Evolutionary conservation across 129 eudicot species (phyloP).

Genomic region (Lonicera japonica): DNA sequence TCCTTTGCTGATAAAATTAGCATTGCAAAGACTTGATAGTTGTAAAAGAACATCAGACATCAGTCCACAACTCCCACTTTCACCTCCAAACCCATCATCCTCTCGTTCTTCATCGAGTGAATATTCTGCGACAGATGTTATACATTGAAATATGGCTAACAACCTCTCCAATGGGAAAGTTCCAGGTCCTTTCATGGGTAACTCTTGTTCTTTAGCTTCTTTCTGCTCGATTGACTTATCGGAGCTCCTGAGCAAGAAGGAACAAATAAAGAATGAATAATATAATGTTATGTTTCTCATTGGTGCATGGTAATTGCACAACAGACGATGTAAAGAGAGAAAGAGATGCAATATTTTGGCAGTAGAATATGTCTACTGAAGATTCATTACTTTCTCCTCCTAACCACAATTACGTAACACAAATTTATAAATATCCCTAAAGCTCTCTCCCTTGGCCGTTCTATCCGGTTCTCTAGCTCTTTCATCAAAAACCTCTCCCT

Average conservation of each 20-base stretch:
- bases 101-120: slow-evolving; percentile 43
- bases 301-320: not conserved
- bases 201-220: slow-evolving; percentile 66
- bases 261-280: slow-evolving; percentile 1
- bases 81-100: slow-evolving; percentile 26
- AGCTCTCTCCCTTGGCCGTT: too few species aligned
- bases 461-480: too few species aligned
- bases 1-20: slow-evolving; percentile 85
- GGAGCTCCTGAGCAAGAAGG: slow-evolving; percentile 43
- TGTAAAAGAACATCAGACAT: slow-evolving; percentile 79
- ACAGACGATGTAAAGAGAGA: not conserved
- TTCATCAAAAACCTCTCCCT: too few species aligned
- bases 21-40: slow-evolving; percentile 88
- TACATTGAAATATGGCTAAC: slow-evolving; percentile 80
- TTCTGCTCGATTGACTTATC: slow-evolving; percentile 65
- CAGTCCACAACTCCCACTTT: slow-evolving; percentile 34
- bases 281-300: not conserved
- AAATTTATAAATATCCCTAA: too few species aligned
- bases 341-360: not conserved
- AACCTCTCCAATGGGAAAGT: slow-evolving; percentile 90
- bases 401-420: not conserved
- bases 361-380: not conserved
- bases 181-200: slow-evolving; percentile 87
- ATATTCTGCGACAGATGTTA: slow-evolving; percentile 65
- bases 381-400: not conserved